Base-by-base conservation (phyloP, 495 filamentous ascomycete genomes). In the Lentithecium fluviatile region DNA sequence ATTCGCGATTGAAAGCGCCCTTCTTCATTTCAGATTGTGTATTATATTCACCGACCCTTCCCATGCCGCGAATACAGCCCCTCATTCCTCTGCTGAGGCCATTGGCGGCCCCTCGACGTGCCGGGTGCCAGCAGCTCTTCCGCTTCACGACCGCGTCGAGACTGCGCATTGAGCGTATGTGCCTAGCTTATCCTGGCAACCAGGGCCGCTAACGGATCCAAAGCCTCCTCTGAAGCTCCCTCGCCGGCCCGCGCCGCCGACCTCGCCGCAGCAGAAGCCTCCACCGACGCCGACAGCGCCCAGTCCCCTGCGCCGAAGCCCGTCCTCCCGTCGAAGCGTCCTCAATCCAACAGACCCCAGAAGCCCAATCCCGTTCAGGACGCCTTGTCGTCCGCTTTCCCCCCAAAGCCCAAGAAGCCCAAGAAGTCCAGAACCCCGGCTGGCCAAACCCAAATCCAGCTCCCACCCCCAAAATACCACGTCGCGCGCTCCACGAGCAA, bases 401-500 rank as follows among this genome's bases (percentile, higher is more conserved):
- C 7, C 11, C 21, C 20, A 7, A 45, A 45, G 12, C 19, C 49
- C 15, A 29, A 45, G 24, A 54, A 60, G 25, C 24, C 17, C 17
- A n/a, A 1, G 8, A 25, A 15, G 26, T 13, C 17, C 24, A 4
- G 13, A 17, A 19, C 6, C 2, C 45, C 24, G 19, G 20, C 48
- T n/a, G n/a, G n/a, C 19, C 47, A 24, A 49, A 38, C 45, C 74
- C 40, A 78, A 80, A 40, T 56, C 19, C 2, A 13, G 15, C 40
- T 69, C 63, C 52, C 51, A 45, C 53, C 52, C 17, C 56, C 64
- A n/a, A 24, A 26, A 43, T 98, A 92, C 80, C 83, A 84, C 61
- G 79, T 98, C 53, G 75, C 77, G 51, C 88, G 88, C 47, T 93
- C 89, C 6, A 70, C 75, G 10, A 85, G 83, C 20, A 83, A 87